Conservation (phyloP, 2,329 filamentous ascomycete species). For the Chalaropsis ovoidea region DNA sequence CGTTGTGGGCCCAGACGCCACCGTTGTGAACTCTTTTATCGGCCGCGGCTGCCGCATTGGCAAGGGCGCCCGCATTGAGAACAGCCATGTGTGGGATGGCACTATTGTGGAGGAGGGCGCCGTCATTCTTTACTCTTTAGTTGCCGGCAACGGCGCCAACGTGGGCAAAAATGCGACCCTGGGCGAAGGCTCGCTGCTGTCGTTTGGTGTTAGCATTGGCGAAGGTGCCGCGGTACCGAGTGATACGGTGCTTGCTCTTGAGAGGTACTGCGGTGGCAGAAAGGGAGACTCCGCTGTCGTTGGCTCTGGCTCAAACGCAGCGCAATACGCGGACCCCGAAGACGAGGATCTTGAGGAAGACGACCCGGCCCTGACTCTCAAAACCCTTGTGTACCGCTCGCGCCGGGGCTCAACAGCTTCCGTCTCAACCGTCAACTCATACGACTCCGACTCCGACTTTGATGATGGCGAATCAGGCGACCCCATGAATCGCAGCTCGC, state of each 20-base stretch:
- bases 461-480: constrained; percentile 42
- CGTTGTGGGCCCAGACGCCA: constrained; percentile 60
- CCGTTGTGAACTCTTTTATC: constrained; percentile 65
- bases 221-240: constrained; percentile 45
- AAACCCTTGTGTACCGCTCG: constrained; percentile 45
- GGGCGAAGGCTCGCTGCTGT: constrained; percentile 64
- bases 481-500: constrained; percentile 49
- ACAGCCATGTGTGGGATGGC: constrained; percentile 83
- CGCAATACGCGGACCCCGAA: constrained; percentile 39
- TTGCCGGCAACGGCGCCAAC: constrained; percentile 56
- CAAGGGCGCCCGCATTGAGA: constrained; percentile 65
- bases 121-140: constrained; percentile 58
- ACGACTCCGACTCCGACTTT: constrained; percentile 52
- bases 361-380: constrained; percentile 44
- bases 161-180: constrained; percentile 63
- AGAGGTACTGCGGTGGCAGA: constrained; percentile 25
- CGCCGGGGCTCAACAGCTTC: constrained; percentile 45
- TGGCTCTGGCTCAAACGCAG: constrained; percentile 43
- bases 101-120: constrained; percentile 65
- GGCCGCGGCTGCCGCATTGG: constrained; percentile 81
- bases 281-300: constrained; percentile 39
- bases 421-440: constrained; percentile 42
- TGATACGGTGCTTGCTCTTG: constrained; percentile 31
- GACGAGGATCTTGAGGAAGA: constrained; percentile 43
- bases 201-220: constrained; percentile 63